Evolutionary conservation across 495 filamentous ascomycete species (phyloP).

Genomic region (Xylaria intraflava): DNA sequence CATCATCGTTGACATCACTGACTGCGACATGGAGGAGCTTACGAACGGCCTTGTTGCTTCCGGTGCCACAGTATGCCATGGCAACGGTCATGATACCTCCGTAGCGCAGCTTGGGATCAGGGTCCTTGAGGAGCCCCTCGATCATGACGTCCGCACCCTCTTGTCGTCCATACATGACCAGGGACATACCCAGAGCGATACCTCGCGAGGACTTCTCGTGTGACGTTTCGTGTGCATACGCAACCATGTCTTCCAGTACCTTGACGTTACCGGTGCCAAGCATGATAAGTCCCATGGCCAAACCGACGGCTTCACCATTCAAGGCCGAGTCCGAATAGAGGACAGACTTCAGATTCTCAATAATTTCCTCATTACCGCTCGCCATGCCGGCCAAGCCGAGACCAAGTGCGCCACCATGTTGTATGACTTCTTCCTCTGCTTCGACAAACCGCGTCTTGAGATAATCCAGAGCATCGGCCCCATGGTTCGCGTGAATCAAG

Average conservation of each 20-base stretch:
- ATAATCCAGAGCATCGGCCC: conserved; percentile 82
- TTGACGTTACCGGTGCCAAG: conserved; percentile 88
- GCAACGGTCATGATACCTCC: conserved; percentile 99
- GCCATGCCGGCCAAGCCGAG: conserved; percentile 98
- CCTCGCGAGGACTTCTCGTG: conserved; percentile 99
- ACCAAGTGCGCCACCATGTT: conserved; percentile 92
- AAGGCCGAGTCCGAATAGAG: conserved; percentile 90
- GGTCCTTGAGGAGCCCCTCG: conserved; percentile 85
- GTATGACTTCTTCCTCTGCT: conserved; percentile 87
- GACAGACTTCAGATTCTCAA: conserved; percentile 79
- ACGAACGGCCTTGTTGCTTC: conserved; percentile 97
- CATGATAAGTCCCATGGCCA: conserved; percentile 96
- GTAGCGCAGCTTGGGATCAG: conserved; percentile 88
- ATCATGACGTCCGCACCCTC: conserved; percentile 92
- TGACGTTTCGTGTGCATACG: conserved; percentile 94
- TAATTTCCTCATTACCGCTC: conserved; percentile 82
- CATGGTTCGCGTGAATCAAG: conserved; percentile 96
- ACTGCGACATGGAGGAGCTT: conserved; percentile 96
- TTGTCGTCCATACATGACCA: conserved; percentile 97
- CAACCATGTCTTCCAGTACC: conserved; percentile 89
- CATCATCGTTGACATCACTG: conserved; percentile 97
- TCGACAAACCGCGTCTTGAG: conserved; percentile 80
- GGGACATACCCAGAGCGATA: conserved; percentile 88
- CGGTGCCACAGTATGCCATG: conserved; percentile 91
- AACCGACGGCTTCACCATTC: conserved; percentile 92